Conservation (phyloP, 495 filamentous ascomycete species). For the Lepidopterella palustris region DNA sequence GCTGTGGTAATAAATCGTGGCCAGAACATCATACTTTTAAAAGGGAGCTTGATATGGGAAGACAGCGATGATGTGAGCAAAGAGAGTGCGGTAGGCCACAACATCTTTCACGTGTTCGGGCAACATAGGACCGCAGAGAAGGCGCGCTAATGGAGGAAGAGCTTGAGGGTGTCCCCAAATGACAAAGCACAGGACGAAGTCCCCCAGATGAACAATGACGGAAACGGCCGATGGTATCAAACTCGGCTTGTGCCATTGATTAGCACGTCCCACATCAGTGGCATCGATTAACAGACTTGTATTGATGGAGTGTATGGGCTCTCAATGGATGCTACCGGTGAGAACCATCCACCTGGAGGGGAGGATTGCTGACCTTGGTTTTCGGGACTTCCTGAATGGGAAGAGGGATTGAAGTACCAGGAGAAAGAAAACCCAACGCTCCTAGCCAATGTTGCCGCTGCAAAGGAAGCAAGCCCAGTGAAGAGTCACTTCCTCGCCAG, state of each 20-base stretch:
- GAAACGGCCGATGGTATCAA: slow-evolving; percentile 52
- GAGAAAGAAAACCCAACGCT: slow-evolving; percentile 57
- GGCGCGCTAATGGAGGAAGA: slow-evolving; percentile 48
- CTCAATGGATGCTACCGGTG: too few relatives aligned
- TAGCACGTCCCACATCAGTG: slow-evolving; percentile 42
- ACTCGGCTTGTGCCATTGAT: slow-evolving; percentile 57
- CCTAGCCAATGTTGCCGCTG: slow-evolving; percentile 57
- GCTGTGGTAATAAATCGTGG: slow-evolving; percentile 57
- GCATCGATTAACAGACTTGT: too few relatives aligned
- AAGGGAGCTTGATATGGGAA: slow-evolving; percentile 55
- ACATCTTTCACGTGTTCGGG: slow-evolving; percentile 54
- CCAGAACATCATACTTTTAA: slow-evolving; percentile 52
- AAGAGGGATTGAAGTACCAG: slow-evolving; percentile 50
- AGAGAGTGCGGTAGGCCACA: slow-evolving; percentile 45
- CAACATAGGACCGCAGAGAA: slow-evolving; percentile 30
- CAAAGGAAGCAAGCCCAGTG: slow-evolving; percentile 62
- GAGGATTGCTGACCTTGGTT: slow-evolving; percentile 50
- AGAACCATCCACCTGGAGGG: too few relatives aligned
- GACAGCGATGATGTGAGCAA: slow-evolving; percentile 2
- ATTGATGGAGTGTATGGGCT: too few relatives aligned
- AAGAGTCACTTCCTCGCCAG: slow-evolving; percentile 64
- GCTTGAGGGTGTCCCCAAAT: too few relatives aligned
- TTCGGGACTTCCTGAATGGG: slow-evolving; percentile 57
- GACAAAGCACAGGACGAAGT: slow-evolving; percentile 46
- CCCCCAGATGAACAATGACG: slow-evolving; percentile 46